A percentile compares a stretch with the other conserved stretches of the same genome.
Evolutionary conservation across 441 rosid species (phyloP).

Genomic region (Mallotus repandus): DNA sequence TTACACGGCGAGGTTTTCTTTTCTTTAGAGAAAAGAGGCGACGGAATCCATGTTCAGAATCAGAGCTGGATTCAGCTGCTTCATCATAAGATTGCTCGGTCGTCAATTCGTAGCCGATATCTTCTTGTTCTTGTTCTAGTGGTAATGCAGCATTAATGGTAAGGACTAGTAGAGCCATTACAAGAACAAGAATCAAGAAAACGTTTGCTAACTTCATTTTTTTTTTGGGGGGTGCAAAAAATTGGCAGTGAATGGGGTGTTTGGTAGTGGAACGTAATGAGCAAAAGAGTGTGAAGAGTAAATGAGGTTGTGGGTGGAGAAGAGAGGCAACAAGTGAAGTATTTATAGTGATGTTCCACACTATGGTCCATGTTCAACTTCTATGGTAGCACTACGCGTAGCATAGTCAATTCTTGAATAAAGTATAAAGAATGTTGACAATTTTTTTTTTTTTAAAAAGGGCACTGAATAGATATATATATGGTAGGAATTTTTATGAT

Average conservation of each 20-base stretch:
- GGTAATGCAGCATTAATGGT: background rate
- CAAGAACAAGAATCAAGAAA: slow-evolving; percentile 8
- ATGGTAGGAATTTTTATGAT: too few species aligned
- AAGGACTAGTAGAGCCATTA: background rate
- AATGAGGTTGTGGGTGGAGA: background rate
- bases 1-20: background rate
- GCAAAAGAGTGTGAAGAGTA: too few species aligned
- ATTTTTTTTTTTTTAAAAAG: too few species aligned
- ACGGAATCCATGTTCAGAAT: slow-evolving; percentile 5
- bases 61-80: background rate
- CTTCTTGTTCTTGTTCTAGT: background rate
- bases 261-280: too few species aligned
- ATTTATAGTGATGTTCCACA: slow-evolving; percentile 1
- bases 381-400: too few species aligned
- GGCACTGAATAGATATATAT: too few species aligned
- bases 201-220: slow-evolving; percentile 7
- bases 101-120: background rate
- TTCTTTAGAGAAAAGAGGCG: slow-evolving; percentile 21
- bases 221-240: background rate
- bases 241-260: too few species aligned
- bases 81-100: background rate
- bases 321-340: background rate
- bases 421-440: too few species aligned
- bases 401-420: too few species aligned
- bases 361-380: background rate